Evolutionary conservation across 768 basidiomycete species (phyloP), one percentile per base, ranked within the genome.

Genomic region (Cyclocybe cylindracea): DNA sequence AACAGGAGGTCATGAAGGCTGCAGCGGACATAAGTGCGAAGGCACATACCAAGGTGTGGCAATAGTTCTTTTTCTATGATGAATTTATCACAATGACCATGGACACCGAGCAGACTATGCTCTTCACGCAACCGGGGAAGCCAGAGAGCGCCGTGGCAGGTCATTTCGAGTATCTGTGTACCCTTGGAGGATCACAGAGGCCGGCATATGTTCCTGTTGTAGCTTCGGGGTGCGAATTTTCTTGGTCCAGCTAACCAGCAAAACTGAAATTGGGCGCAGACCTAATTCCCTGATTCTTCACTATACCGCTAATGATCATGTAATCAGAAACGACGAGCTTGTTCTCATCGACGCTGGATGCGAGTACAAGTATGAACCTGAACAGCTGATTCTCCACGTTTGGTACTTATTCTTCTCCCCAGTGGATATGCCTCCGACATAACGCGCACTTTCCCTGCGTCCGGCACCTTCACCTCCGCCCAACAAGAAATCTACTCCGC

Each of bases 171-270:
- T 97, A 97, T 62, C 59, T 88, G 1, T 95, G 94, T 61, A 79
- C 84, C 3, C 74, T 91, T 39, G 73, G 74, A 11, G 97, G 97
- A 16, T 79, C 91, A 10, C 87, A 93, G 61, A 80, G 95, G 37
- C 82, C 85, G 43, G 95, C 97, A n/a, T 99, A 99, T 65, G 95
- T 99, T 1, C 97, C 97, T 10, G 97, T 99, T 5, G 91, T 98
- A 33, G 96, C 93, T 5, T 94, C 93, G 1, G 97, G 97, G 90
- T 91, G 68, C 55, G 79, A 60, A 7, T 51, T 36, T 4, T 10
- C 38, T 44, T 35, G 49, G 16, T 2, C 40, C 8, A 9, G 35
- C 45, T 42, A 5, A 54, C 47, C 6, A 32, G 35, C 41, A 16
- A 36, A 29, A 14, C 11, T 39, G 14, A 18, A 14, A 5, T 19